Evolutionary conservation across 2,329 filamentous ascomycete genomes (phyloP), one percentile per base, ranked within the genome.

Genomic region (Ceratocystis destructans): DNA sequence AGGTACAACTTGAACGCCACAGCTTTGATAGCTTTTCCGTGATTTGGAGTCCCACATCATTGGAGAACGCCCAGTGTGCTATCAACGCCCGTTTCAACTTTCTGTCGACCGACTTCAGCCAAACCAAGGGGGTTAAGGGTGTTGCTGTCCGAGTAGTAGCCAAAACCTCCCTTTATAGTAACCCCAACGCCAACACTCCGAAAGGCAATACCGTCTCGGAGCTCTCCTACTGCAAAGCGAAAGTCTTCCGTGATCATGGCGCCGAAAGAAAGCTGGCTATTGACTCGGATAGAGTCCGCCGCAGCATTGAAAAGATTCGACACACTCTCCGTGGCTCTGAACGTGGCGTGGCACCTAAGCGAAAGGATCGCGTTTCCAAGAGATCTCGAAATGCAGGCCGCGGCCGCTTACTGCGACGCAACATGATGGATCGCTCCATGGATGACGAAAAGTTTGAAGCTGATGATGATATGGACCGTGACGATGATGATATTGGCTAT

Each of bases 51-150:
- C 87, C 90, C 0, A 87, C 85, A 3, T 76, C 82, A 53, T 87
- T 86, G 62, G 85, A 86, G 0, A 76, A 79, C 0, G 79, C 87
- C 2, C 91, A 96, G 71, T 94, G 91, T 74, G 89, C 86, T 62
- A 85, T 99, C 66, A 88, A 91, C 7, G 90, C 97, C 12, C 89
- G 94, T 59, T 99, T 97, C 80, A 99, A 99, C 77, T 99, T 99
- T 73, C 80, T 99, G 0, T 99, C 94, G 0, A 99, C 94, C 7
- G 94, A 99, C 74, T 99, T 97, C 74, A 97, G 93, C 75, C 94
- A 97, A 73, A 97, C 94, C 8, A 99, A 99, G 73, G 94, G 94
- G 59, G 94, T 99, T 62, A 99, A 97, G 76, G 94, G 94, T 45
- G 96, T 97, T 70, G 93, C 94, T 0, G 92, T 99, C 3, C 82